A percentile compares a stretch with the other conserved stretches of the same genome.
Conservation (phyloP, 2,329 filamentous ascomycete genomes). For the Akanthomyces dipterigenus region DNA sequence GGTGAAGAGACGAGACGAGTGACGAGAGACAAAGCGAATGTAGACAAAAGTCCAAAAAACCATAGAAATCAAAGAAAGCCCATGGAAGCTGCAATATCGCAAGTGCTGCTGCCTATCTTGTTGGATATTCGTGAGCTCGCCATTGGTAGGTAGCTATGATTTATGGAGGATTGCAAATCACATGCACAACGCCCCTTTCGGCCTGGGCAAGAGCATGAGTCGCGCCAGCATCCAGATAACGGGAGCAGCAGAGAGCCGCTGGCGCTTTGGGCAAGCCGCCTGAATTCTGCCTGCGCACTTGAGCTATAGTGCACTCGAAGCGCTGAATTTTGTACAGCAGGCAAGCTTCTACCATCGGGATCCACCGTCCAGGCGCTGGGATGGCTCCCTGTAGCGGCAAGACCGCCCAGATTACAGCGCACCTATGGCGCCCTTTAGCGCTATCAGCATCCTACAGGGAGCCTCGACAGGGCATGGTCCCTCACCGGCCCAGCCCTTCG, state of each 20-base stretch:
- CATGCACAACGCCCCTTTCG: background rate
- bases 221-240: background rate
- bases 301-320: too few relatives aligned
- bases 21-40: background rate
- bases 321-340: background rate
- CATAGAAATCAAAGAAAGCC: background rate
- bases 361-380: background rate
- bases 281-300: too few relatives aligned
- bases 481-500: background rate
- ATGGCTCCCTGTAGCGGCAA: background rate
- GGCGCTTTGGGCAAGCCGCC: too few relatives aligned
- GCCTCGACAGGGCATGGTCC: background rate
- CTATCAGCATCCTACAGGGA: background rate
- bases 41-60: background rate
- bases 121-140: background rate
- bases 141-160: background rate
- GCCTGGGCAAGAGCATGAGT: background rate
- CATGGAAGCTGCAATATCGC: too few relatives aligned
- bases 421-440: background rate
- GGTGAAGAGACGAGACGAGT: background rate
- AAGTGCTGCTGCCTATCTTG: background rate
- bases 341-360: background rate
- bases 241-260: too few relatives aligned
- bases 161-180: background rate
- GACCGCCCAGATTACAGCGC: background rate